Conservation (phyloP, 176 grass and related monocot species). For the Carex myosuroides region DNA sequence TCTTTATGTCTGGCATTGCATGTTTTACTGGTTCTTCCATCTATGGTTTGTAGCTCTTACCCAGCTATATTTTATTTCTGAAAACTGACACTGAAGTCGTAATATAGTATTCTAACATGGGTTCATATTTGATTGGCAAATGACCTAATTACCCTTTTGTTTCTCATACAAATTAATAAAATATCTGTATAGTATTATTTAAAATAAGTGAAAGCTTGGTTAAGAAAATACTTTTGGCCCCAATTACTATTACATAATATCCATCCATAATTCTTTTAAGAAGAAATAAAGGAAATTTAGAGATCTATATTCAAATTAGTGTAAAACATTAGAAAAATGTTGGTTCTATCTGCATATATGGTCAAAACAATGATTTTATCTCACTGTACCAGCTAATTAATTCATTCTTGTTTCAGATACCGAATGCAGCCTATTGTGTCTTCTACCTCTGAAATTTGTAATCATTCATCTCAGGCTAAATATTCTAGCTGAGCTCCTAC, state of each 20-base stretch:
- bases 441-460: not conserved
- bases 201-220: not conserved
- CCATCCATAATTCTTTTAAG: not conserved
- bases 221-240: not conserved
- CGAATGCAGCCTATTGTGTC: not conserved
- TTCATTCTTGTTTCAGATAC: constrained; percentile 1
- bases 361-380: not conserved
- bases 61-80: not conserved
- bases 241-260: not conserved
- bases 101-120: not conserved
- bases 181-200: not conserved
- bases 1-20: constrained; percentile 95
- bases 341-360: not conserved
- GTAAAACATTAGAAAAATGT: too few species aligned
- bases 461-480: constrained; percentile 61
- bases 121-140: not conserved
- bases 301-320: not conserved
- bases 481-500: constrained; percentile 78
- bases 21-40: constrained; percentile 99
- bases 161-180: not conserved
- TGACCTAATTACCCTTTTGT: not conserved
- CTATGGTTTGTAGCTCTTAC: constrained; percentile 60
- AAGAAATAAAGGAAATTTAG: not conserved
- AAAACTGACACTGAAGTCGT: not conserved
- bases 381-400: not conserved